Evolutionary conservation across 805 yeast species (phyloP).

Genomic region (Barnettozyma sp.): DNA sequence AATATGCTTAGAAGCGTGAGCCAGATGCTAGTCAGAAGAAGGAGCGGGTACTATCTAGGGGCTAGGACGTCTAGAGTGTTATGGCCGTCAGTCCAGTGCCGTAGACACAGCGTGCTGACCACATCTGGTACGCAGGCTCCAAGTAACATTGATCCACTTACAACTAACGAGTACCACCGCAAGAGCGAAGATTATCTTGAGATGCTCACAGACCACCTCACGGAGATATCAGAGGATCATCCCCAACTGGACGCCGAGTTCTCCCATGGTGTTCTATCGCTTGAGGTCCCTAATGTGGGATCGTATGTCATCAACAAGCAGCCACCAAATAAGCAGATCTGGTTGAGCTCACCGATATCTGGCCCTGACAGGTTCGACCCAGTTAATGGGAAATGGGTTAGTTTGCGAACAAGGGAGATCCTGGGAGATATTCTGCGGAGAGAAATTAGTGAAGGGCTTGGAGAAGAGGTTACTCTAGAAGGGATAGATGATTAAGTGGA

Average conservation of each 20-base stretch:
- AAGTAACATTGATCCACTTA: constrained; percentile 41
- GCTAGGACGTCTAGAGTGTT: too few species aligned
- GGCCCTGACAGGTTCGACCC: constrained; percentile 88
- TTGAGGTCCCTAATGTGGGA: constrained; percentile 65
- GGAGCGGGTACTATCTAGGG: too few species aligned
- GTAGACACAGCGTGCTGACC: constrained; percentile 23
- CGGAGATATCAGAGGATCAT: constrained; percentile 51
- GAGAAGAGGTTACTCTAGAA: constrained; percentile 18
- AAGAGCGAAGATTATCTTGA: constrained; percentile 68
- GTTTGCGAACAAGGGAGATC: constrained; percentile 56
- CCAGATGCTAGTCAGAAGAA: neutral
- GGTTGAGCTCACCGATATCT: constrained; percentile 90
- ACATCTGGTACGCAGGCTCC: constrained; percentile 54
- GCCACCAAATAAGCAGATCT: constrained; percentile 94
- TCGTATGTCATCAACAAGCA: constrained; percentile 92
- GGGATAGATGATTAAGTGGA: constrained; percentile 19
- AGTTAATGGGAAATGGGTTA: constrained; percentile 69
- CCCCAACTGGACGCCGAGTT: constrained; percentile 72
- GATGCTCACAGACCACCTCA: constrained; percentile 56
- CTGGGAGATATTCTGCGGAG: constrained; percentile 41
- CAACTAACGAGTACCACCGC: constrained; percentile 51
- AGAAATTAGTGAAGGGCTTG: constrained; percentile 39
- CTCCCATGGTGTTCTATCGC: constrained; percentile 79
- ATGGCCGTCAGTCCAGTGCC: neutral
- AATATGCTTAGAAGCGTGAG: constrained; percentile 2